Evolutionary conservation across 2,329 filamentous ascomycete species (phyloP).

Genomic region (Diaporthe batatas): DNA sequence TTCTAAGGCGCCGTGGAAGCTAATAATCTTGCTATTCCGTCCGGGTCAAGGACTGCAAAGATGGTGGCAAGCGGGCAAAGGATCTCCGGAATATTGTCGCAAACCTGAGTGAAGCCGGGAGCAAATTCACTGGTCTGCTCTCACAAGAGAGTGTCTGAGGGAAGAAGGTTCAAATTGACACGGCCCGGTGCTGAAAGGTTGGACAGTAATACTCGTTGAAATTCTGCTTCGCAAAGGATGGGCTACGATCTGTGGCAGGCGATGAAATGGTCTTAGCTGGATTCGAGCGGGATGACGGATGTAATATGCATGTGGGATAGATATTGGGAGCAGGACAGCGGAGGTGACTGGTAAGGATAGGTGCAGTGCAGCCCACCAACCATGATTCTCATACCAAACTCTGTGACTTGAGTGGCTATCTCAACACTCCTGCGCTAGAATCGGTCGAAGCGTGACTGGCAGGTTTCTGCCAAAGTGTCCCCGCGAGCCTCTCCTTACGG

Average conservation of each 20-base stretch:
- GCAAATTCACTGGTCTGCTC: conserved; percentile 3
- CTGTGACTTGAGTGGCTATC: conserved; percentile 55
- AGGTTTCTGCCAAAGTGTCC: conserved; percentile 49
- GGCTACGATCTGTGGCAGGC: conserved; percentile 43
- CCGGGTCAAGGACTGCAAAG: conserved; percentile 13
- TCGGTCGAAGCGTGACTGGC: conserved; percentile 51
- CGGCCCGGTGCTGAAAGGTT: conserved; percentile 36
- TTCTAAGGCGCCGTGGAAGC: conserved; percentile 28
- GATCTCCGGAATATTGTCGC: not conserved
- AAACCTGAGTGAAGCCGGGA: not conserved
- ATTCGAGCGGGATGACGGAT: conserved; percentile 41
- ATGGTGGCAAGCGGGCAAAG: conserved; percentile 8
- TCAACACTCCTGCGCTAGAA: conserved; percentile 52
- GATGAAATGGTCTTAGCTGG: conserved; percentile 49
- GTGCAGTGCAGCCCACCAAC: conserved; percentile 56
- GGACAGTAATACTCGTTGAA: conserved; percentile 43
- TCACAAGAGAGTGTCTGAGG: conserved; percentile 3
- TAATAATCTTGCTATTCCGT: conserved; percentile 7
- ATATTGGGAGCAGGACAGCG: conserved; percentile 46
- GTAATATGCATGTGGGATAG: conserved; percentile 39
- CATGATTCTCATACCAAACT: conserved; percentile 52
- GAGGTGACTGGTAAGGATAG: conserved; percentile 47
- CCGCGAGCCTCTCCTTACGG: conserved; percentile 41
- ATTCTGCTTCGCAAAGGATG: conserved; percentile 41
- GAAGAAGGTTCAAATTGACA: conserved; percentile 20